These are phyloP conservation scores for Brassica napus DNA, from an alignment of 345 rosid genomes.

Conservation along the genomic window DNA sequence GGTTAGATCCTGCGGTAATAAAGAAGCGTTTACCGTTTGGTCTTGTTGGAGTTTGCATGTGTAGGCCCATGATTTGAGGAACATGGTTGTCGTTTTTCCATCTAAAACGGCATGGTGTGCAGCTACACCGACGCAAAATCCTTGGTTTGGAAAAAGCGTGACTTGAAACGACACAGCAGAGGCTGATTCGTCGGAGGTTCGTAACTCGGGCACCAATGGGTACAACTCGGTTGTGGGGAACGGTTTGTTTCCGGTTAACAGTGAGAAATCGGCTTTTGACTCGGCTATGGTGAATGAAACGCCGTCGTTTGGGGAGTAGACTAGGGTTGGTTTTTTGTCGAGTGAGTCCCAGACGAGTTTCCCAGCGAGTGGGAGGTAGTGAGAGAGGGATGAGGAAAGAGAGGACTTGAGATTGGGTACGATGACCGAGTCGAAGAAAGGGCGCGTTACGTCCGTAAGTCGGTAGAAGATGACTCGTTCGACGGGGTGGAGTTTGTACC, in stretches of 20 bases:
- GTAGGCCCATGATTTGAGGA: neutral
- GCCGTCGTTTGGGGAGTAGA: neutral
- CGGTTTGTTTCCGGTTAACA: neutral
- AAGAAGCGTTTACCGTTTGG: neutral
- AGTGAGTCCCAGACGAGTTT: neutral
- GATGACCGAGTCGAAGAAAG: neutral
- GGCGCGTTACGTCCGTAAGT: slow-evolving; percentile 25
- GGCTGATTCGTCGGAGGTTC: neutral
- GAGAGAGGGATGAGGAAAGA: neutral
- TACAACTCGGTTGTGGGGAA: neutral
- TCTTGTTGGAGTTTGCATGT: neutral
- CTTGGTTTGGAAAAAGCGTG: neutral
- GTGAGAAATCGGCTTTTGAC: neutral
- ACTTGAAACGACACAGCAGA: neutral
- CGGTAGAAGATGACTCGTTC: slow-evolving; percentile 47
- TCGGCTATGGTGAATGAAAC: neutral
- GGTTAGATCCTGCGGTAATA: neutral
- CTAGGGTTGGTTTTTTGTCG: neutral
- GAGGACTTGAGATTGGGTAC: neutral
- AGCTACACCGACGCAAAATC: neutral
- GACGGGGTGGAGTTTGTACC: slow-evolving; percentile 34
- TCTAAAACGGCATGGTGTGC: neutral
- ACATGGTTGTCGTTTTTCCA: neutral
- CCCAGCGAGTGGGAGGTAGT: neutral
- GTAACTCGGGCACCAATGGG: neutral